A percentile compares a stretch with the other conserved stretches of the same genome.
Conservation (phyloP, 208 protist genomes). For the Leishmania braziliensis region DNA sequence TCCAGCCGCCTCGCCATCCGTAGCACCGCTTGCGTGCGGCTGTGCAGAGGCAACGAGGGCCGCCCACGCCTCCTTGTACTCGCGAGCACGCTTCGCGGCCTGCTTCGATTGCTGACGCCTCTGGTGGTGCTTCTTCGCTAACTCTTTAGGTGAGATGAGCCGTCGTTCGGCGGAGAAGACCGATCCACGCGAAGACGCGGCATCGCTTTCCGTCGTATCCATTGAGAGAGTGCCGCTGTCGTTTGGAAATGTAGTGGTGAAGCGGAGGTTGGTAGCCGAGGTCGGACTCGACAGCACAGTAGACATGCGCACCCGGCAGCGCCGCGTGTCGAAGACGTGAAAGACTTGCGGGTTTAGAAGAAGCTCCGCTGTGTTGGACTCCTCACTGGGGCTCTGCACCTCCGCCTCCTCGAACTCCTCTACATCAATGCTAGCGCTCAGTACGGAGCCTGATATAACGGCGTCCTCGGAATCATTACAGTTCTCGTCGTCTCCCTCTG, state of each 20-base stretch:
- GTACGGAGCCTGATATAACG: neutral
- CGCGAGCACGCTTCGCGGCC: neutral
- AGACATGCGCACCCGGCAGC: neutral
- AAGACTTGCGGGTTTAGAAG: neutral
- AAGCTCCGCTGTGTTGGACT: neutral
- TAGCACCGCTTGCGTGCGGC: neutral
- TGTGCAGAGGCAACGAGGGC: constrained; percentile 1
- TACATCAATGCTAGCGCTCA: neutral
- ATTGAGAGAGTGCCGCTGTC: neutral
- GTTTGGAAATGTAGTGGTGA: neutral
- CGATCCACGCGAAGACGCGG: neutral
- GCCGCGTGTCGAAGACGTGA: constrained; percentile 11
- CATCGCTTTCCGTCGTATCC: neutral
- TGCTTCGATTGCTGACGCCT: constrained; percentile 12
- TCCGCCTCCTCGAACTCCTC: constrained; percentile 1
- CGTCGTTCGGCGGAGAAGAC: neutral
- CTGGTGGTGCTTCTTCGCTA: neutral
- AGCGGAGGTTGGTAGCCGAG: no score
- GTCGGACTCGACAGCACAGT: neutral
- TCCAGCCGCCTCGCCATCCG: neutral
- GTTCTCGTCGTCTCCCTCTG: neutral
- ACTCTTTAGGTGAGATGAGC: constrained; percentile 5
- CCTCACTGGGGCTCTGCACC: neutral
- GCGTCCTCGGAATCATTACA: neutral
- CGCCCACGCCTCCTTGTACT: constrained; percentile 5